Conservation (phyloP, 495 filamentous ascomycete genomes). For the Opeltia flavorubescens region DNA sequence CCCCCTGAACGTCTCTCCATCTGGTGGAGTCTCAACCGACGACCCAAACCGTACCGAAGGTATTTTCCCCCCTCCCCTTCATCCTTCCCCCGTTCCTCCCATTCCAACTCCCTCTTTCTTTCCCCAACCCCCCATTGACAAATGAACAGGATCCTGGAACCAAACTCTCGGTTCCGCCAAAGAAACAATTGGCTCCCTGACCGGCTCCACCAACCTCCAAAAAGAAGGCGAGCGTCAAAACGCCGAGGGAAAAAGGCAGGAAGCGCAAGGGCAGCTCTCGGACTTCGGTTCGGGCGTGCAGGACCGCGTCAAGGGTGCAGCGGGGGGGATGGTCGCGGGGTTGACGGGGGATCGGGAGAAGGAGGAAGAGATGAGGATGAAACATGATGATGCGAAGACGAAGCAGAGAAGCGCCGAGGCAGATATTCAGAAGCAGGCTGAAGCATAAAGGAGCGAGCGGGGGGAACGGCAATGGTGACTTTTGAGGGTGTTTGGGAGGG, state of each 20-base stretch:
- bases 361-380: slow-evolving; percentile 43
- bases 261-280: slow-evolving; percentile 71
- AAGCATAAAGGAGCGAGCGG: no score
- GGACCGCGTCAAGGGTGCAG: slow-evolving; percentile 56
- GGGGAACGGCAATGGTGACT: no score
- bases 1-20: slow-evolving; percentile 48
- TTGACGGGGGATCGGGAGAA: slow-evolving; percentile 55
- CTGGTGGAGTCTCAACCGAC: slow-evolving; percentile 60
- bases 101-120: background rate
- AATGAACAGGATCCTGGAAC: slow-evolving; percentile 51
- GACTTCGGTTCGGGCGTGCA: slow-evolving; percentile 58
- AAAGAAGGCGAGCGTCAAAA: slow-evolving; percentile 66
- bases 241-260: slow-evolving; percentile 59
- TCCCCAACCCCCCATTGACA: background rate
- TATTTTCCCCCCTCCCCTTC: background rate
- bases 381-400: slow-evolving; percentile 80
- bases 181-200: slow-evolving; percentile 59
- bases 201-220: slow-evolving; percentile 65
- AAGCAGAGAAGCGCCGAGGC: slow-evolving; percentile 70
- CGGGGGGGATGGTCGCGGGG: slow-evolving; percentile 55
- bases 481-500: no score
- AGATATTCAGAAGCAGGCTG: slow-evolving; percentile 60
- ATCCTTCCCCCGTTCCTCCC: background rate
- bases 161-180: slow-evolving; percentile 79
- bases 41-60: slow-evolving; percentile 47